Base-by-base conservation (phyloP, 768 basidiomycete genomes). In the Pleurotus ostreatus region DNA sequence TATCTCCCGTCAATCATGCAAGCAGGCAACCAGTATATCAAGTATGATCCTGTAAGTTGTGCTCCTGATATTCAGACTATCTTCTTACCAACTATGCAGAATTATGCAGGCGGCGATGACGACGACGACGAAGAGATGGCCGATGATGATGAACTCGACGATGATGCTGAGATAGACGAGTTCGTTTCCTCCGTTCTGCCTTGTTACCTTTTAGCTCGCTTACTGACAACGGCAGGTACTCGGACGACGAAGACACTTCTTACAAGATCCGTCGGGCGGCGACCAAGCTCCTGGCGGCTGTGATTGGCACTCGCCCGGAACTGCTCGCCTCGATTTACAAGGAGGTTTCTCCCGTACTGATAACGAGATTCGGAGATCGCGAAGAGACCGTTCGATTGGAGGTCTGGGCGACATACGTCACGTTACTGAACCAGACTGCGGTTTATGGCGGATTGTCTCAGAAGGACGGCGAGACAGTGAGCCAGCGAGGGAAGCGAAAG, bases 211-310 rank as follows among this genome's bases (percentile, higher is more conserved):
- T 11, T 8, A 34, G 7, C 30, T 2, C 11, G 8, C 30, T 34
- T 9, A 34, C 7, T 34, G 30, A 8, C 8, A 34, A 3, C 9
- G 63, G 54, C 61, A 95, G 92, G 60, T 98, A 97, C 69, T 94
- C 93, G 5, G 97, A 99, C 63, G 97, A 99, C 57, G 97, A 98
- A 69, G 97, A 99, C 66, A 92, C 90, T 9, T 98, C 96, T 0
- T 98, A 97, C 82, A 98, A 98, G 71, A 92, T 97, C 56, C 88
- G 97, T 60, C 85, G 97, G 45, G 88, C 92, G 5, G 88, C 97
- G 5, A 93, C 94, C 15, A 98, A 98, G 68, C 76, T 98, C 3
- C 78, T 98, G 13, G 75, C 86, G 25, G 89, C 91, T 5, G 76
- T 97, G 47, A 86, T 98, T 56, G 84, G 83, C 11, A 98, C 96